These are phyloP conservation scores for Leucaena leucocephala DNA, from an alignment of 306 rosid genomes.

Conservation along the genomic window DNA sequence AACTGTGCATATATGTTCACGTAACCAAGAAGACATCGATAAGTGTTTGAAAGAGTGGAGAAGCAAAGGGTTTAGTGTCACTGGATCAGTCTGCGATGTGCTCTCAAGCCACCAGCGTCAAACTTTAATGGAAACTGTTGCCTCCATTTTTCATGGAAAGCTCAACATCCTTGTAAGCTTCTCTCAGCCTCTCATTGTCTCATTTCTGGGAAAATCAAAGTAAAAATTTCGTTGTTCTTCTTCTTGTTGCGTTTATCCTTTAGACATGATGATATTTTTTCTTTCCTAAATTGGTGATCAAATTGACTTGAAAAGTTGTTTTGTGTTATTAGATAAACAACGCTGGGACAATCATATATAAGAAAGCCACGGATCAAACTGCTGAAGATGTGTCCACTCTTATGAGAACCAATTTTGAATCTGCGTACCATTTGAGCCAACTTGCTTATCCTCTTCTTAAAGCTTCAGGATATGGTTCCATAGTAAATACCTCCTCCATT, in stretches of 20 bases:
- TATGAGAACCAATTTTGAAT: slow-evolving; percentile 47
- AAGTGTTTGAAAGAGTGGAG: slow-evolving; percentile 37
- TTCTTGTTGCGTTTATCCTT: too few relatives aligned
- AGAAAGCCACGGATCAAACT: slow-evolving; percentile 30
- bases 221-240: too few relatives aligned
- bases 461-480: slow-evolving; percentile 45
- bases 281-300: too few relatives aligned
- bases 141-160: slow-evolving; percentile 33
- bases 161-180: slow-evolving; percentile 47
- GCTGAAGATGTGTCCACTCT: slow-evolving; percentile 41
- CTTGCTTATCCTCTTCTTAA: slow-evolving; percentile 56
- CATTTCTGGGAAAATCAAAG: not conserved
- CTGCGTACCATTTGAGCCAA: slow-evolving; percentile 43
- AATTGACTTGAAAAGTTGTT: not conserved
- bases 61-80: slow-evolving; percentile 41
- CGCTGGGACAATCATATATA: not conserved
- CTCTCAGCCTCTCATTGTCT: not conserved
- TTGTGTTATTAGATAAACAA: slow-evolving; percentile 48
- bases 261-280: too few relatives aligned
- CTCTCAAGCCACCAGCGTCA: slow-evolving; percentile 21
- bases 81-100: slow-evolving; percentile 44
- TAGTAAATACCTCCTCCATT: slow-evolving; percentile 45
- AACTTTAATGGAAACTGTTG: slow-evolving; percentile 36
- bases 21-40: slow-evolving; percentile 37
- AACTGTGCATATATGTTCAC: slow-evolving; percentile 40